Evolutionary conservation across 2,329 filamentous ascomycete genomes (phyloP).

Genomic region (Verticillium dahliae): DNA sequence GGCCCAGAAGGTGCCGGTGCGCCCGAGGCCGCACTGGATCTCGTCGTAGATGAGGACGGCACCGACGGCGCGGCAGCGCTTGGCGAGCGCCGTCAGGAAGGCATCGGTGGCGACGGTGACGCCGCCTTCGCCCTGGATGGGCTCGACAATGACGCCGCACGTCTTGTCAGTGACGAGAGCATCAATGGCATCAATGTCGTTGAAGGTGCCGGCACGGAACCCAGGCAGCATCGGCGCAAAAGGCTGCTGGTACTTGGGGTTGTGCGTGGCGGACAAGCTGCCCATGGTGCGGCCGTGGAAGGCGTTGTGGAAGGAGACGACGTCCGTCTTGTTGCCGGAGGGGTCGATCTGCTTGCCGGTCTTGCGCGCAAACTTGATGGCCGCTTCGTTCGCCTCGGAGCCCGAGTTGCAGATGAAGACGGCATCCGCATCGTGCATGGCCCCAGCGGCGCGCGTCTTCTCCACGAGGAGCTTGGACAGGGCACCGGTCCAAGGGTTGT

Average conservation of each 20-base stretch:
- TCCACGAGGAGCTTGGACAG: slow-evolving; percentile 81
- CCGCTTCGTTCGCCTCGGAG: slow-evolving; percentile 94
- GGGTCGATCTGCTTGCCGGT: slow-evolving; percentile 71
- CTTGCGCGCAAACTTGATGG: slow-evolving; percentile 94
- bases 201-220: slow-evolving; percentile 80
- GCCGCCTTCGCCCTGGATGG: slow-evolving; percentile 94
- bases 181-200: slow-evolving; percentile 67
- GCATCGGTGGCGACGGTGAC: slow-evolving; percentile 77
- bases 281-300: slow-evolving; percentile 99
- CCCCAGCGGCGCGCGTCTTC: slow-evolving; percentile 70
- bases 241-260: slow-evolving; percentile 94
- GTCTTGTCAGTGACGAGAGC: slow-evolving; percentile 76
- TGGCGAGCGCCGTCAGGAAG: slow-evolving; percentile 78
- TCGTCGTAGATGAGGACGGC: slow-evolving; percentile 92
- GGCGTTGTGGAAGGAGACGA: slow-evolving; percentile 85
- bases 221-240: slow-evolving; percentile 95
- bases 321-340: slow-evolving; percentile 66
- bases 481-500: slow-evolving; percentile 90
- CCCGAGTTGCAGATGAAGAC: slow-evolving; percentile 97
- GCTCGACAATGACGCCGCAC: slow-evolving; percentile 92
- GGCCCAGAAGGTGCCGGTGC: slow-evolving; percentile 88
- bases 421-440: slow-evolving; percentile 71
- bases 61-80: slow-evolving; percentile 77
- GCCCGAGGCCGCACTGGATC: slow-evolving; percentile 88
- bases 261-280: slow-evolving; percentile 88